These are phyloP conservation scores for Apiotrichum domesticum DNA, from an alignment of 1,284 basidiomycete species.

Conservation along the genomic window DNA sequence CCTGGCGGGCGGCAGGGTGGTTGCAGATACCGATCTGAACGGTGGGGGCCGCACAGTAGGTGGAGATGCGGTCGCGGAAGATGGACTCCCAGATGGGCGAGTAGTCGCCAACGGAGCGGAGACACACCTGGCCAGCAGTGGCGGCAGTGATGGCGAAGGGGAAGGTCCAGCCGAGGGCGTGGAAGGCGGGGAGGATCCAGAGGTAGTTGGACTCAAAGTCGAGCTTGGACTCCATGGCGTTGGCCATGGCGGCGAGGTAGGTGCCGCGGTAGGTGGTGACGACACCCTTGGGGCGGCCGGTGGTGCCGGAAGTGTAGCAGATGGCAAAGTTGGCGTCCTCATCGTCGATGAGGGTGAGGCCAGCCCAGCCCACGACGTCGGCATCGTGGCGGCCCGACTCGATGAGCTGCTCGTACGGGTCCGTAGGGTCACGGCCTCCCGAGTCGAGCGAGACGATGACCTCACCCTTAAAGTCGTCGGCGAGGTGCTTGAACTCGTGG, in stretches of 20 bases:
- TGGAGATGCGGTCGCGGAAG: constrained; percentile 9
- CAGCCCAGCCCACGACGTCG: constrained; percentile 12
- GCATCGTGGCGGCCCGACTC: constrained; percentile 12
- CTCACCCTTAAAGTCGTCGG: constrained; percentile 14
- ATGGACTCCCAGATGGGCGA: constrained; percentile 14
- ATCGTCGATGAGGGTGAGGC: constrained; percentile 17
- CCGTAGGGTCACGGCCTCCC: constrained; percentile 12
- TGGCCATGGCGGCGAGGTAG: constrained; percentile 14
- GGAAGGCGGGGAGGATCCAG: constrained; percentile 27
- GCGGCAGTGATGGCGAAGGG: constrained; percentile 14
- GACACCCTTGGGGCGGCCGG: constrained; percentile 18
- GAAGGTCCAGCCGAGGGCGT: constrained; percentile 19
- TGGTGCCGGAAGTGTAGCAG: constrained; percentile 21
- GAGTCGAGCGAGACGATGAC: constrained; percentile 14
- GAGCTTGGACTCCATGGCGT: constrained; percentile 12
- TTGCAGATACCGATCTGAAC: constrained; percentile 19
- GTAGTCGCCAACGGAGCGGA: constrained; percentile 18
- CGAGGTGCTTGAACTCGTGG: constrained; percentile 18
- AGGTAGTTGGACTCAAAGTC: constrained; percentile 28
- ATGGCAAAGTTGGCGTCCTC: constrained; percentile 16
- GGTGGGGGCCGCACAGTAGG: constrained; percentile 15
- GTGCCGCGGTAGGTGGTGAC: constrained; percentile 17
- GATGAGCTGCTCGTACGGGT: constrained; percentile 17
- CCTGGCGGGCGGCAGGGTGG: constrained; percentile 6
- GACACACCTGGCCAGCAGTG: constrained; percentile 13